Conservation (phyloP, 208 protist species). For the Phytomonas sp. region DNA sequence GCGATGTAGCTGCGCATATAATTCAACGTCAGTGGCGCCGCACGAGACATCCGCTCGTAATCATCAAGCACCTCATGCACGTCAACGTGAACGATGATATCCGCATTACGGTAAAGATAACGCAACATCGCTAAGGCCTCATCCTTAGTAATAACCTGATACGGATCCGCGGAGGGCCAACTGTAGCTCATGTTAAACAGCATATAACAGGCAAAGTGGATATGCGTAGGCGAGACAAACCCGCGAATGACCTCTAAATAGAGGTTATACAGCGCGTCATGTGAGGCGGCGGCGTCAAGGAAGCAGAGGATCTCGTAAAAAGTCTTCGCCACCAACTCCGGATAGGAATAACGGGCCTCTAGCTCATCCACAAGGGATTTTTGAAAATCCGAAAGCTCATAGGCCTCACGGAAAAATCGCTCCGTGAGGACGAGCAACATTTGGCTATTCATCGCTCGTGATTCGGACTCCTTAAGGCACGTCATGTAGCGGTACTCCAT, state of each 20-base stretch:
- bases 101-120: conserved; percentile 66
- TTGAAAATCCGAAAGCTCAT: conserved; percentile 81
- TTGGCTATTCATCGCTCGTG: conserved; percentile 56
- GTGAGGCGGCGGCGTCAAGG: conserved; percentile 53
- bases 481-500: conserved; percentile 70
- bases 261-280: conserved; percentile 43
- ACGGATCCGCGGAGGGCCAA: conserved; percentile 73
- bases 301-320: conserved; percentile 88
- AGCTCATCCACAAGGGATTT: conserved; percentile 79
- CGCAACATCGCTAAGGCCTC: conserved; percentile 68
- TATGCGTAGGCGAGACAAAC: conserved; percentile 68
- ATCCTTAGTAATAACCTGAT: conserved; percentile 38
- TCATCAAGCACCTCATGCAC: conserved; percentile 54
- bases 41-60: conserved; percentile 73
- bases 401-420: conserved; percentile 74
- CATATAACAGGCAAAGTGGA: conserved; percentile 79
- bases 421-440: conserved; percentile 59
- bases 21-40: conserved; percentile 57
- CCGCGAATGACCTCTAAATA: conserved; percentile 80
- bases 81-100: conserved; percentile 43
- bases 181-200: conserved; percentile 77
- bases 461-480: conserved; percentile 45
- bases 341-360: conserved; percentile 74
- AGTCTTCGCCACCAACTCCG: conserved; percentile 82
- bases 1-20: conserved; percentile 70